These are phyloP conservation scores for Tolypocladium amazonense DNA, from an alignment of 2,329 filamentous ascomycete genomes.

Conservation along the genomic window DNA sequence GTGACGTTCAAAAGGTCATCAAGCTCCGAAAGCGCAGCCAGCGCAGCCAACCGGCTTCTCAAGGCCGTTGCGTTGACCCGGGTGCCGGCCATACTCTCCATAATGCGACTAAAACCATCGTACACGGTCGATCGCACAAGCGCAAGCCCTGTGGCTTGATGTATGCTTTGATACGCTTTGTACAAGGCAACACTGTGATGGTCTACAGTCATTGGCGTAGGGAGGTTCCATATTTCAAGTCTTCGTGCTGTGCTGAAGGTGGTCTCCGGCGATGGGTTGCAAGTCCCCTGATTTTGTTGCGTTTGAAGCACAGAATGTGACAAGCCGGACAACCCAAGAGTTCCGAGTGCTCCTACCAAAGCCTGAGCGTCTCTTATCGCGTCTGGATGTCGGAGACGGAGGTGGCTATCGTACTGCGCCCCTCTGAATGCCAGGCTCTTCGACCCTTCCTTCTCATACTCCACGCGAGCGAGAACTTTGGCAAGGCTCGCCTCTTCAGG, in stretches of 20 bases:
- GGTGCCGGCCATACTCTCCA: slow-evolving; percentile 42
- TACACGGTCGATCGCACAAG: slow-evolving; percentile 49
- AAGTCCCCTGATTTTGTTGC: slow-evolving; percentile 49
- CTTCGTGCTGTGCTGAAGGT: slow-evolving; percentile 72
- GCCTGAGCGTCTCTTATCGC: slow-evolving; percentile 53
- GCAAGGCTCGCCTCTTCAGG: slow-evolving; percentile 66
- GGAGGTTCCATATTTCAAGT: slow-evolving; percentile 86
- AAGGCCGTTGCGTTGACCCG: slow-evolving; percentile 40
- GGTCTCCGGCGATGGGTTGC: slow-evolving; percentile 51
- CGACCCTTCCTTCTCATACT: slow-evolving; percentile 79
- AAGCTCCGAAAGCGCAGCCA: slow-evolving; percentile 71
- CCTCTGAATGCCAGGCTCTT: slow-evolving; percentile 87
- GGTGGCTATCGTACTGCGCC: slow-evolving; percentile 79
- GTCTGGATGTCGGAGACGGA: slow-evolving; percentile 48
- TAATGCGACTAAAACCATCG: slow-evolving; percentile 49
- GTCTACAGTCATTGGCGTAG: slow-evolving; percentile 51
- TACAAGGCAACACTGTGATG: slow-evolving; percentile 64
- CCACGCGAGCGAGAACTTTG: slow-evolving; percentile 70
- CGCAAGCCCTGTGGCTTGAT: slow-evolving; percentile 48
- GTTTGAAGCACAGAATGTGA: slow-evolving; percentile 68
- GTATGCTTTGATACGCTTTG: slow-evolving; percentile 68
- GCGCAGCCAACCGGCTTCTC: slow-evolving; percentile 44
- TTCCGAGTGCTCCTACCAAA: slow-evolving; percentile 66
- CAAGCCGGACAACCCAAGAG: slow-evolving; percentile 74
- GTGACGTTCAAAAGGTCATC: slow-evolving; percentile 62